Percentiles rank a stretch among this genome's conserved stretches.
phyloP scores from a whole-genome alignment of 352 stramenopile species.

The Phytophthora citrophthora region DNA sequence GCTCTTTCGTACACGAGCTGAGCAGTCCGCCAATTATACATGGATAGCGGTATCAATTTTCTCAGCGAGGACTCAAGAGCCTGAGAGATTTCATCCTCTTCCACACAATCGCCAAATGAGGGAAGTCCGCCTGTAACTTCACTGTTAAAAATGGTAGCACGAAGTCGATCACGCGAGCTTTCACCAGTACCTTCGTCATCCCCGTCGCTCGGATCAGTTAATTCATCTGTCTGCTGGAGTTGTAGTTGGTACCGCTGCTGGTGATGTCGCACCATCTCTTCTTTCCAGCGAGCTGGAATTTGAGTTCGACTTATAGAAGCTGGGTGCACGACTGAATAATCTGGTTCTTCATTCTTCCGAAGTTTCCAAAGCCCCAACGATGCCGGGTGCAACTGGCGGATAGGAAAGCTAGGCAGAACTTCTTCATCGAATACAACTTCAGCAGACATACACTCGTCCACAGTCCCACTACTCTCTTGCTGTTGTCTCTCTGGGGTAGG shows the following conservation, averaged over 20 bases:
- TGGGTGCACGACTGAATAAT: constrained; percentile 51
- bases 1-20: constrained; percentile 69
- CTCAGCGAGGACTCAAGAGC: constrained; percentile 56
- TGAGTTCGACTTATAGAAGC: constrained; percentile 43
- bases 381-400: constrained; percentile 57
- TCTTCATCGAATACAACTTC: constrained; percentile 36
- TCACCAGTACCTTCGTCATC: constrained; percentile 34
- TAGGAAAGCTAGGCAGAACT: constrained; percentile 46
- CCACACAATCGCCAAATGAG: constrained; percentile 59
- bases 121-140: constrained; percentile 32
- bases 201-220: constrained; percentile 25
- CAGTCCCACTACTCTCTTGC: constrained; percentile 11
- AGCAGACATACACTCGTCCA: constrained; percentile 10
- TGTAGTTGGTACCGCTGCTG: constrained; percentile 38
- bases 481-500: constrained; percentile 22
- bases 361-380: constrained; percentile 69
- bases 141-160: constrained; percentile 30
- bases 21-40: constrained; percentile 72
- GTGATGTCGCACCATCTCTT: constrained; percentile 43
- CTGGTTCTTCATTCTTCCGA: constrained; percentile 54
- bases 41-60: constrained; percentile 65
- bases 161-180: constrained; percentile 6
- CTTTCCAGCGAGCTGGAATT: constrained; percentile 44
- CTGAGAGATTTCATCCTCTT: constrained; percentile 81
- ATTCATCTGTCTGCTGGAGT: constrained; percentile 33